A percentile compares a stretch with the other conserved stretches of the same genome.
These are phyloP conservation scores for Pholiota conissans DNA, from an alignment of 768 basidiomycete genomes.

Conservation along the genomic window DNA sequence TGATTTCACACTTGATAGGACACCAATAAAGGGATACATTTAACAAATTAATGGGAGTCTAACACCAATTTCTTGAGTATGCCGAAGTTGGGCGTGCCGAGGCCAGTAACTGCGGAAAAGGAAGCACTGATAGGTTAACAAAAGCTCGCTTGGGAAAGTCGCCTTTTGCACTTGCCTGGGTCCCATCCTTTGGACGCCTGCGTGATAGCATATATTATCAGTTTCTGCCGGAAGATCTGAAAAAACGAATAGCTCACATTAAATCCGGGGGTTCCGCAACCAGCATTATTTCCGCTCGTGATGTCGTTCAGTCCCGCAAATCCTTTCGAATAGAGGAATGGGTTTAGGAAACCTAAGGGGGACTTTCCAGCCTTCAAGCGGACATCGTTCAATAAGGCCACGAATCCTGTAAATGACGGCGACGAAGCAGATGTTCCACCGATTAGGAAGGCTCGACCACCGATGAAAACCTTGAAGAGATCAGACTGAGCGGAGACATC, in stretches of 20 bases:
- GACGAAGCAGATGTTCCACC: conserved; percentile 64
- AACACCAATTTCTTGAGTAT: conserved; percentile 35
- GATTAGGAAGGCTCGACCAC: conserved; percentile 34
- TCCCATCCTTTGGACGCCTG: conserved; percentile 57
- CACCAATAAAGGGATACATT: neutral
- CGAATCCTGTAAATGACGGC: conserved; percentile 60
- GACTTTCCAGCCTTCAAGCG: conserved; percentile 41
- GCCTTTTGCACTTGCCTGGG: conserved; percentile 40
- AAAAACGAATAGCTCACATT: conserved; percentile 38
- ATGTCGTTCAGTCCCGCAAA: conserved; percentile 53
- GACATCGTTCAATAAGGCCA: conserved; percentile 64
- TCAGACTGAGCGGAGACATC: conserved; percentile 63
- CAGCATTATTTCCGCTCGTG: conserved; percentile 49
- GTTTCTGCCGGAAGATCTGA: neutral
- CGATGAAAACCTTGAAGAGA: conserved; percentile 48
- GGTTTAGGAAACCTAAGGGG: conserved; percentile 66
- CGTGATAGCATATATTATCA: conserved; percentile 5
- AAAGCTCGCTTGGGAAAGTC: neutral
- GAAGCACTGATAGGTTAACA: neutral
- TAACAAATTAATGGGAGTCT: neutral
- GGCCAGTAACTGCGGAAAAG: conserved; percentile 42
- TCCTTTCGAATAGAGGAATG: conserved; percentile 49
- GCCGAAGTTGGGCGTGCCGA: conserved; percentile 57
- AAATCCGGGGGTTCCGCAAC: conserved; percentile 62
- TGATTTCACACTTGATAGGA: too few relatives aligned